Evolutionary conservation across 2,329 filamentous ascomycete species (phyloP), one percentile per base, ranked within the genome.

Genomic region (Fusarium ramigenum): DNA sequence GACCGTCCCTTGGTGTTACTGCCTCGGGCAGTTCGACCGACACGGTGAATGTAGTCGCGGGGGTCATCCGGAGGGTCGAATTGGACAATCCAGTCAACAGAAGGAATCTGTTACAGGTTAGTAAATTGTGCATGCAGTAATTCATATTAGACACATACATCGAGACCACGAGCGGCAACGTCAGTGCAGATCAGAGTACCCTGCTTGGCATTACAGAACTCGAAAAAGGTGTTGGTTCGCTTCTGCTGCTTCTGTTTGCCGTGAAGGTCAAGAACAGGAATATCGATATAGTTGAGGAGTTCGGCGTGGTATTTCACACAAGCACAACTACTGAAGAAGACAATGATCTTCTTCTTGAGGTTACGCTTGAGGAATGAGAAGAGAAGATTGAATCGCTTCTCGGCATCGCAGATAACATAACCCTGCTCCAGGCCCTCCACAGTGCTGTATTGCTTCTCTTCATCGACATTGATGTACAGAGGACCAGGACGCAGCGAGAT

Each of bases 191-290:
- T 96, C 60, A 99, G 84, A 2, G 93, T 97, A 30, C 96, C 96
- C 74, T 93, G 90, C 74, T 91, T 91, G 23, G 95, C 87, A 72
- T 89, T 89, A 82, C 86, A 87, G 82, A 99, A 99, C 82, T 98
- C 96, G 82, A 98, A 99, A 82, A 99, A 99, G 2, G 95, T 97
- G 80, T 97, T 97, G 30, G 96, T 99, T n/a, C 96, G 93, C 83
- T 97, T 97, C 84, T 98, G 95, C 84, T 99, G 96, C 84, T 99
- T 99, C 84, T 97, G 94, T 85, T 99, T 98, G 75, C 95, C 96
- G 82, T 97, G 94, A 12, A 97, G 87, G 76, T 94, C 93, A 47
- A 97, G 88, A 6, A 97, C 93, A 9, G 93, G 95, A 44, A 98
- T 88, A 82, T 98, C 96, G 78, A 98, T 98, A 85, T 97, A 98